These are phyloP conservation scores for Ceratobasidium sp. DNA, from an alignment of 1,284 basidiomycete species.

Conservation along the genomic window DNA sequence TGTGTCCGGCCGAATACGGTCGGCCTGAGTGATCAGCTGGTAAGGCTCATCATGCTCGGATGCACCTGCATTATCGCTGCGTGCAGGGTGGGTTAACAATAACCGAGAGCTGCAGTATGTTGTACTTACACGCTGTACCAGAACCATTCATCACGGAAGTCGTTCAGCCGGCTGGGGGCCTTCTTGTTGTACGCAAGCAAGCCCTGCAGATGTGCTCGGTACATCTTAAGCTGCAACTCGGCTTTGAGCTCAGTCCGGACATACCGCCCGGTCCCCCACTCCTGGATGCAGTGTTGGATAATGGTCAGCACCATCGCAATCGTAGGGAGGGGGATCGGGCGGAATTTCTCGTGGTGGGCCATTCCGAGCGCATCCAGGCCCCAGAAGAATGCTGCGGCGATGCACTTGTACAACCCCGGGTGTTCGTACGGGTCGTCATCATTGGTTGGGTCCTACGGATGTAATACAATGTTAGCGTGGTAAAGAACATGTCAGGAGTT, in stretches of 20 bases:
- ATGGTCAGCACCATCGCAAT: slow-evolving; percentile 4
- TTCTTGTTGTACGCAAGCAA: background rate
- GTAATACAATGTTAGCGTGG: background rate
- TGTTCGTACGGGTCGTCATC: background rate
- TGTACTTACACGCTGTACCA: slow-evolving; percentile 7
- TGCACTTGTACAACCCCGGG: background rate
- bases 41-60: background rate
- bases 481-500: too few relatives aligned
- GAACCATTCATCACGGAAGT: slow-evolving; percentile 1
- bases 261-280: background rate
- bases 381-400: background rate
- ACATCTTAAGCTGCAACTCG: background rate
- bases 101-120: background rate
- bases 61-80: background rate
- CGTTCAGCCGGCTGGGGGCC: background rate
- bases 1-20: slow-evolving; percentile 2
- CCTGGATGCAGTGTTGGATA: slow-evolving; percentile 5
- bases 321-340: slow-evolving; percentile 1
- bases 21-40: slow-evolving; percentile 6
- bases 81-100: background rate
- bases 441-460: background rate
- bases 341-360: background rate
- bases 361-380: background rate
- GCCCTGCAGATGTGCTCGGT: background rate
- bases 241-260: background rate